A percentile compares a stretch with the other conserved stretches of the same genome.
phyloP scores from a whole-genome alignment of 257 asterid genomes.

The Coffea canephora region DNA sequence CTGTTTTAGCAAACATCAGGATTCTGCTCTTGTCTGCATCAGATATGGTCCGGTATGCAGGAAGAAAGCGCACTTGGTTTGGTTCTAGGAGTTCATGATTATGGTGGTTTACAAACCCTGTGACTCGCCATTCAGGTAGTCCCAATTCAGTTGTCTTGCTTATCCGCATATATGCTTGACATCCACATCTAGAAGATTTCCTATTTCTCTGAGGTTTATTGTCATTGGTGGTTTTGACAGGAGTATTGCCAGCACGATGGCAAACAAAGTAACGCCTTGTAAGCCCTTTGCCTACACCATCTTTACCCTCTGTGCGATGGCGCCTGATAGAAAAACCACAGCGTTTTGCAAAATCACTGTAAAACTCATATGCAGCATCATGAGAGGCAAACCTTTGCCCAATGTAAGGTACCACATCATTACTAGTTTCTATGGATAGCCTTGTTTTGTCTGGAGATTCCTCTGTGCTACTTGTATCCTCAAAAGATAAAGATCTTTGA shows the following conservation, averaged over 20 bases:
- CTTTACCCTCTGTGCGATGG: conserved; percentile 95
- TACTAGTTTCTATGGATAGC: conserved; percentile 51
- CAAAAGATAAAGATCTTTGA: conserved; percentile 80
- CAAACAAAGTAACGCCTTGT: conserved; percentile 96
- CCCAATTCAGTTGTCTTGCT: conserved; percentile 80
- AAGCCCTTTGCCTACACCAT: conserved; percentile 97
- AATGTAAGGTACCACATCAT: conserved; percentile 67
- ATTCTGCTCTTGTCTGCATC: conserved; percentile 88
- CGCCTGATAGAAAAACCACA: conserved; percentile 96
- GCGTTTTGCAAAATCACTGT: conserved; percentile 74
- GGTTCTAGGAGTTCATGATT: conserved; percentile 95
- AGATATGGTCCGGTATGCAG: conserved; percentile 93
- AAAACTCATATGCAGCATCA: conserved; percentile 90
- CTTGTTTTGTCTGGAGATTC: conserved; percentile 80
- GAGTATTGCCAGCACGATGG: conserved; percentile 98
- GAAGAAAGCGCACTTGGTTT: conserved; percentile 95
- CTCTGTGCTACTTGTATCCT: conserved; percentile 83
- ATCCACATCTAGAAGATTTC: conserved; percentile 95
- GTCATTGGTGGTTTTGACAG: conserved; percentile 56
- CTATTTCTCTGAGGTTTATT: conserved; percentile 86
- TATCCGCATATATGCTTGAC: conserved; percentile 96
- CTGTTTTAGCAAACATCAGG: conserved; percentile 93
- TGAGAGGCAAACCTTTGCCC: conserved; percentile 83
- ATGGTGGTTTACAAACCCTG: conserved; percentile 89
- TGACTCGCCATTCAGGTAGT: conserved; percentile 86